Evolutionary conservation across 2,329 filamentous ascomycete species (phyloP).

Genomic region (Colletotrichum incanum): DNA sequence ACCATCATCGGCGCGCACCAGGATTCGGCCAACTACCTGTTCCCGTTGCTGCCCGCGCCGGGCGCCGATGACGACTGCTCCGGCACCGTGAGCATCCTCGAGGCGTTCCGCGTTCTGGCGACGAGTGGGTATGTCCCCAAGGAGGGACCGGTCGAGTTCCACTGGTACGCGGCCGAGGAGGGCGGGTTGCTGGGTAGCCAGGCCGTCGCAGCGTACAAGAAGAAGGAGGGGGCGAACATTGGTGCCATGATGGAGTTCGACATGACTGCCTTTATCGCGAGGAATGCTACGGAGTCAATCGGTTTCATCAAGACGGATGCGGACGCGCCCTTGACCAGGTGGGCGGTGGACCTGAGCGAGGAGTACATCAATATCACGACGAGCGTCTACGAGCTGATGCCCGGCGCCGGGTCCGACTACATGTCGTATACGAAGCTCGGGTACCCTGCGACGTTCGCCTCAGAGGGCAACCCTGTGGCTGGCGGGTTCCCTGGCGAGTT

Average conservation of each 20-base stretch:
- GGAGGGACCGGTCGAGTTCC: slow-evolving; percentile 75
- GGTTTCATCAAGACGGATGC: slow-evolving; percentile 57
- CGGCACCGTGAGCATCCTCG: slow-evolving; percentile 81
- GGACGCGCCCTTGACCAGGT: slow-evolving; percentile 55
- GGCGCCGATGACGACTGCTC: slow-evolving; percentile 83
- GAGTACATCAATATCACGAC: slow-evolving; percentile 56
- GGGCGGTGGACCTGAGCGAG: slow-evolving; percentile 52
- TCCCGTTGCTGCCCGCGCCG: slow-evolving; percentile 78
- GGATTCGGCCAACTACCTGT: slow-evolving; percentile 81
- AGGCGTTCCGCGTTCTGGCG: slow-evolving; percentile 77
- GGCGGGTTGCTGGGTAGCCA: slow-evolving; percentile 75
- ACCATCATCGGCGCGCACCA: slow-evolving; percentile 79
- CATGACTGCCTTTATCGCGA: slow-evolving; percentile 57
- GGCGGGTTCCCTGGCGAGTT: slow-evolving; percentile 52
- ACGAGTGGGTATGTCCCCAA: slow-evolving; percentile 55
- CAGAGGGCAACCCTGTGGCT: slow-evolving; percentile 55
- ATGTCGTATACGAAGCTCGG: slow-evolving; percentile 58
- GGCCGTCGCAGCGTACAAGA: slow-evolving; percentile 78
- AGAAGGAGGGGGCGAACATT: slow-evolving; percentile 72
- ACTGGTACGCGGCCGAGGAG: slow-evolving; percentile 87
- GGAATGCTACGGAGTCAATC: slow-evolving; percentile 57
- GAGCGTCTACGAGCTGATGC: slow-evolving; percentile 51
- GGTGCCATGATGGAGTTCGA: slow-evolving; percentile 81
- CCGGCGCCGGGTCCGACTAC: slow-evolving; percentile 57
- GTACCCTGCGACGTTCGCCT: slow-evolving; percentile 57